A percentile compares a stretch with the other conserved stretches of the same genome.
phyloP scores from a whole-genome alignment of 2,329 filamentous ascomycete species.

The Ambrosiella xylebori region DNA sequence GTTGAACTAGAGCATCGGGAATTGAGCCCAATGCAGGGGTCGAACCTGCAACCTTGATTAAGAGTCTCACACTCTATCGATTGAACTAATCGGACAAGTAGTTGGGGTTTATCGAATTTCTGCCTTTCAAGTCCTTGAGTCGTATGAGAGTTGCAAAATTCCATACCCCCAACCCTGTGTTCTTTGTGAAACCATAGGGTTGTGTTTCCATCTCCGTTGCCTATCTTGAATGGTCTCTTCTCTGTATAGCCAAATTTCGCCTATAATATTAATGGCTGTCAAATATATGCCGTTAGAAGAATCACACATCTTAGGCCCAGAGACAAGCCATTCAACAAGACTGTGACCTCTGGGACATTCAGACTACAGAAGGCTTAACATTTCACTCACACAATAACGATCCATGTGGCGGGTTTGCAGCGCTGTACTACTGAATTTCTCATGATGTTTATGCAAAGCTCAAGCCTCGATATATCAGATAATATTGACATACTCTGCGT shows the following conservation, averaged over 20 bases:
- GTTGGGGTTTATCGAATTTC: not conserved
- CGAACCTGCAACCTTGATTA: slow-evolving; percentile 30
- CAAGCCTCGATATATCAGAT: too few relatives aligned
- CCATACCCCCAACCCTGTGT: not conserved
- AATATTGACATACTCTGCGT: not conserved
- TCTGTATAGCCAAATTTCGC: not conserved
- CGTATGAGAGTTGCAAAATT: not conserved
- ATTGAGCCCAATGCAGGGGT: slow-evolving; percentile 20
- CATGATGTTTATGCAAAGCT: too few relatives aligned
- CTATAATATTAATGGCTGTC: not conserved
- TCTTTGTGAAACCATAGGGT: not conserved
- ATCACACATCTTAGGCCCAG: not conserved
- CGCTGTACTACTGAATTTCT: too few relatives aligned
- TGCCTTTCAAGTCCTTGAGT: too few relatives aligned
- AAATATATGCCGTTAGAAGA: not conserved
- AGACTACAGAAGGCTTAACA: not conserved
- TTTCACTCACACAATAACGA: not conserved
- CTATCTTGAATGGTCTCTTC: not conserved
- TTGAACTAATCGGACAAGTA: slow-evolving; percentile 42
- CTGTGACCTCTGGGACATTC: not conserved
- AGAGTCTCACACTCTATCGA: slow-evolving; percentile 61
- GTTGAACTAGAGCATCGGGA: slow-evolving; percentile 13
- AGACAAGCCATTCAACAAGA: not conserved
- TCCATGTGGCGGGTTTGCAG: not conserved
- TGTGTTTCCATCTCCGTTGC: not conserved